Conservation (phyloP, 2,329 filamentous ascomycete species). For the Arthrobotrys musiformis region DNA sequence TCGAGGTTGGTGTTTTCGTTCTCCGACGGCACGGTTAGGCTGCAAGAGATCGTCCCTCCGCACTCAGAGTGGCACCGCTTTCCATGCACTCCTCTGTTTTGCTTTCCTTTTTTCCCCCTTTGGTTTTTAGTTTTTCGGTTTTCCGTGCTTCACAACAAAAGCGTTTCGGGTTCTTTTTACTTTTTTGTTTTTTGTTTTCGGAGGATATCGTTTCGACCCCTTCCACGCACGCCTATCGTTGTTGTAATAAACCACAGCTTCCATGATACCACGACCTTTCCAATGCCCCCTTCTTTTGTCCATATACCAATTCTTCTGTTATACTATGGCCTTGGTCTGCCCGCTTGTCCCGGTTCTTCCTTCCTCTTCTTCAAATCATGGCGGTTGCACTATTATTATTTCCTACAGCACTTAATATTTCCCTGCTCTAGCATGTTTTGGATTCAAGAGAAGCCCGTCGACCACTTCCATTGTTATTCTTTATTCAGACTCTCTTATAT, state of each 20-base stretch:
- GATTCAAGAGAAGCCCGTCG: constrained; percentile 10
- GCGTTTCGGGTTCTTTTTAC: constrained; percentile 16
- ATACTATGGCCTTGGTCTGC: constrained; percentile 31
- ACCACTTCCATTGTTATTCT: neutral
- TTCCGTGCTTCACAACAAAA: constrained; percentile 13
- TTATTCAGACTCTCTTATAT: neutral
- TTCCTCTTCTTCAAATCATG: neutral
- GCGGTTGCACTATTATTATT: constrained; percentile 7
- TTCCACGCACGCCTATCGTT: constrained; percentile 3
- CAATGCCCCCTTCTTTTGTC: constrained; percentile 12
- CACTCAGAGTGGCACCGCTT: neutral
- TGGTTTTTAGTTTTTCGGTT: neutral
- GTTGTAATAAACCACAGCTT: constrained; percentile 42
- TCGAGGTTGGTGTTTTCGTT: constrained; percentile 59
- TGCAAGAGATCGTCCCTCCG: neutral
- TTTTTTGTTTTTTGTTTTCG: no score
- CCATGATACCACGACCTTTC: constrained; percentile 50
- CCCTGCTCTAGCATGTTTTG: constrained; percentile 13
- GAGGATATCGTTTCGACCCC: neutral
- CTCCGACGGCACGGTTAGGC: constrained; percentile 53
- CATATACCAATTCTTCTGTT: constrained; percentile 35
- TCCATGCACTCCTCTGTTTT: neutral
- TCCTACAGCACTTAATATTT: constrained; percentile 24
- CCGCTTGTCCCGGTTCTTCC: neutral
- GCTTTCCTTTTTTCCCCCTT: neutral